Evolutionary conservation across 1,284 basidiomycete genomes (phyloP), one percentile per base, ranked within the genome.

Genomic region (Sanghuangporus sanghuang): DNA sequence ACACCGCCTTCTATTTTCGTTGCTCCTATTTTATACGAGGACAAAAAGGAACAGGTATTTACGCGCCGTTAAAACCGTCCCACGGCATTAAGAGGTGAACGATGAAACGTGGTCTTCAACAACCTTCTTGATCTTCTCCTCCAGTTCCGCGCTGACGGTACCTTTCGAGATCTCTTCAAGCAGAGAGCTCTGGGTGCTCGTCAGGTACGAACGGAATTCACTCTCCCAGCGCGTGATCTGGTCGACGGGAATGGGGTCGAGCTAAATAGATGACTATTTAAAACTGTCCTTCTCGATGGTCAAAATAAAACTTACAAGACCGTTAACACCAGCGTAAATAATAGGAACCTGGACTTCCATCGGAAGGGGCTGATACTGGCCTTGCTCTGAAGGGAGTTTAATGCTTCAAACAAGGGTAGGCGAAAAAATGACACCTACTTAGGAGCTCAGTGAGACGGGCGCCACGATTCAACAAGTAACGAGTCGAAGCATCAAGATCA

Each of bases 301-400:
- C 54, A 3, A 59, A n/a, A 1, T 11, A n/a, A 38, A 3, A 82
- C 87, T 69, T 74, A 90, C 87, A 69, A 96, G 86, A 93, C 95
- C 95, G 81, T 98, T 95, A 74, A 98, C 96, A 90, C 96, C 96
- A 71, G 96, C 96, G 79, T 96, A 98, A 83, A 98, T 95, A 77
- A 98, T 94, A 69, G 96, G 96, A 71, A 98, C 94, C 85, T 97
- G 96, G 71, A 98, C 81, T 82, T 98, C 96, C 79, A 90, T 96
- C 66, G 94, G 81, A 75, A 92, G 76, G 66, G 91, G 92, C 76
- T 95, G 90, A 82, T 97, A 98, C 84, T 98, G 96, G 72, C 93
- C 95, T 88, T 99, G 96, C 84, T 98, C 88, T 91, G 53, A 55
- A 64, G 61, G 42, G 36, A 57, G 59, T 32, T 59, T 50, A 38